These are phyloP conservation scores for Cylindrotheca closterium DNA, from an alignment of 108 stramenopile species.

Conservation along the genomic window DNA sequence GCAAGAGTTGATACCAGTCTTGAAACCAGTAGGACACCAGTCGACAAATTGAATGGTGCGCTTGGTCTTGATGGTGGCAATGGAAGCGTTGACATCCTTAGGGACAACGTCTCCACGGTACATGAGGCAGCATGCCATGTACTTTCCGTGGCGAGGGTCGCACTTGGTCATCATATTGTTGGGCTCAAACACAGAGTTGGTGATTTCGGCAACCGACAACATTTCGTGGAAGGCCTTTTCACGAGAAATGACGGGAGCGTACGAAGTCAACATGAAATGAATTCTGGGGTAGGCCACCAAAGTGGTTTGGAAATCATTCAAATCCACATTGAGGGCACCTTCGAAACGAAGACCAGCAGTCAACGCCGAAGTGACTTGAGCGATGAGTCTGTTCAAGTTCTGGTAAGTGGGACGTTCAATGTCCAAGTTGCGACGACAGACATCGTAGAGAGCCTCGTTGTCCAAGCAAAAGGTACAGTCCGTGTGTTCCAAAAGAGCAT, in stretches of 20 bases:
- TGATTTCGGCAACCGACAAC: constrained; percentile 92
- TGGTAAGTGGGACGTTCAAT: constrained; percentile 94
- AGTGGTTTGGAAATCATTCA: constrained; percentile 97
- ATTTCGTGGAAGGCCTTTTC: constrained; percentile 94
- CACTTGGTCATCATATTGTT: constrained; percentile 96
- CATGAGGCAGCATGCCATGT: constrained; percentile 99
- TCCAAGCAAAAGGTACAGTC: constrained; percentile 94
- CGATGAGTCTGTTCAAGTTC: constrained; percentile 93
- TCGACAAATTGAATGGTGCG: constrained; percentile 96
- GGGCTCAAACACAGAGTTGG: constrained; percentile 94
- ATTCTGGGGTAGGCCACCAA: constrained; percentile 96
- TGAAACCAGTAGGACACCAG: constrained; percentile 98
- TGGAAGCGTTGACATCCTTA: constrained; percentile 93
- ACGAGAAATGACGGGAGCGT: constrained; percentile 90
- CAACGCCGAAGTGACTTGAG: constrained; percentile 91
- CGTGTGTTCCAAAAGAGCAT: constrained; percentile 94
- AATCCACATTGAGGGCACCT: constrained; percentile 94
- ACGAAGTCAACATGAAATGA: constrained; percentile 94
- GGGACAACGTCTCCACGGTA: constrained; percentile 95
- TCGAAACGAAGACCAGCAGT: constrained; percentile 96
- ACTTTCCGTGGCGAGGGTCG: constrained; percentile 97
- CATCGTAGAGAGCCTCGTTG: constrained; percentile 95
- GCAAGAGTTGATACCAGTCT: constrained; percentile 99
- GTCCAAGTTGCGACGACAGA: constrained; percentile 93
- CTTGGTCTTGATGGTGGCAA: constrained; percentile 95